These are phyloP conservation scores for Erythrophleum fordii DNA, from an alignment of 306 rosid species.

Conservation along the genomic window DNA sequence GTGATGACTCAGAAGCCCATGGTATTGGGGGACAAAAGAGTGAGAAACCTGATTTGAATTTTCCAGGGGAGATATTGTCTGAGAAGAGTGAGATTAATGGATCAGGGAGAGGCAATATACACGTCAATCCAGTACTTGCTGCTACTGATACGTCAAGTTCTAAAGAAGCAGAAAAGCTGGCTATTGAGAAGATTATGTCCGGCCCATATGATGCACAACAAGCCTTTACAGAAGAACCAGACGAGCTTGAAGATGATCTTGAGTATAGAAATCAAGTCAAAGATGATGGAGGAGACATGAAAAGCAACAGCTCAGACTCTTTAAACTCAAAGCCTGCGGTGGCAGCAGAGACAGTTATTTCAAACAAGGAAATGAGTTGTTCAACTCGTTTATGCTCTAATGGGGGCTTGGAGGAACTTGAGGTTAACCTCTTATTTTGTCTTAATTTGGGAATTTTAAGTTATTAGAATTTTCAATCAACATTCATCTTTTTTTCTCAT, in stretches of 20 bases:
- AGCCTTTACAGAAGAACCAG: constrained; percentile 59
- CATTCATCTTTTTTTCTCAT: constrained; percentile 15
- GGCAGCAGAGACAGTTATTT: constrained; percentile 42
- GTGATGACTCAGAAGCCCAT: constrained; percentile 51
- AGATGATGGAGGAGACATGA: constrained; percentile 43
- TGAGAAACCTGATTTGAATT: constrained; percentile 49
- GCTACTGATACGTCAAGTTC: constrained; percentile 51
- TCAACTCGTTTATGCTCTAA: constrained; percentile 41
- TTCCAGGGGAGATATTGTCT: constrained; percentile 42
- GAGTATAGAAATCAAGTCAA: constrained; percentile 53
- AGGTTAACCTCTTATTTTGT: constrained; percentile 56
- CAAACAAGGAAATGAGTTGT: constrained; percentile 43
- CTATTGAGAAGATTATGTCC: constrained; percentile 68
- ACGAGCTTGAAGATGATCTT: constrained; percentile 81
- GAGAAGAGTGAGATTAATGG: constrained; percentile 57
- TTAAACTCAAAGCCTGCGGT: constrained; percentile 43
- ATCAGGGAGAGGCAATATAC: constrained; percentile 39
- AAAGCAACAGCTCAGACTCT: constrained; percentile 43
- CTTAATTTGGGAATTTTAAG: constrained; percentile 27
- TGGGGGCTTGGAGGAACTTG: constrained; percentile 86
- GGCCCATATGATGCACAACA: constrained; percentile 62
- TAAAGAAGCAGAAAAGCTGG: constrained; percentile 75
- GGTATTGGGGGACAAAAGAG: constrained; percentile 33
- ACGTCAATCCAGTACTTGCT: constrained; percentile 25
- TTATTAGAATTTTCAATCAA: constrained; percentile 17